Conservation (phyloP, 306 rosid species). For the Erythrophleum fordii region DNA sequence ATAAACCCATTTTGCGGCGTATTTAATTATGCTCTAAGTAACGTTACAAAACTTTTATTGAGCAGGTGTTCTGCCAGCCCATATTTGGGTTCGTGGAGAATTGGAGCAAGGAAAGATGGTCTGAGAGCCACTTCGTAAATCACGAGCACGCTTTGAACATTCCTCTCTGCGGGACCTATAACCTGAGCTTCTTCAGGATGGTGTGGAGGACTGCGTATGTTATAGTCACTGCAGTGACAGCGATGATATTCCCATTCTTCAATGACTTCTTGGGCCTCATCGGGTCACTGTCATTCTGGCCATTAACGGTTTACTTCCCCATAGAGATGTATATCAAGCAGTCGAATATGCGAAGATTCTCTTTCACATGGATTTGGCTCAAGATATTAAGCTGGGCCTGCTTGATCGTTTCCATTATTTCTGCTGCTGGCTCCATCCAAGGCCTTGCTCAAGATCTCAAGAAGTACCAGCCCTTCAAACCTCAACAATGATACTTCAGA, state of each 20-base stretch:
- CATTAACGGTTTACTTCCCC: slow-evolving; percentile 89
- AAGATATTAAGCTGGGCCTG: slow-evolving; percentile 84
- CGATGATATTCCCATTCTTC: slow-evolving; percentile 97
- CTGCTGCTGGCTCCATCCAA: slow-evolving; percentile 89
- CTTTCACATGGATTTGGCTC: slow-evolving; percentile 91
- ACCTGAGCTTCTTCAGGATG: slow-evolving; percentile 67
- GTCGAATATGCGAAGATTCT: slow-evolving; percentile 60
- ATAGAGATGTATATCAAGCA: slow-evolving; percentile 93
- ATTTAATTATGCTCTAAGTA: background rate
- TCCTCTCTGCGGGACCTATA: slow-evolving; percentile 57
- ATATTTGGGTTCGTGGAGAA: slow-evolving; percentile 73
- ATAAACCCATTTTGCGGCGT: background rate
- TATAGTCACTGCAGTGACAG: slow-evolving; percentile 65
- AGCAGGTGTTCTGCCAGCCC: slow-evolving; percentile 94
- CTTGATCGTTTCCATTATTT: slow-evolving; percentile 70
- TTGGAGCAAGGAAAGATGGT: slow-evolving; percentile 58
- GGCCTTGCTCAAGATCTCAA: slow-evolving; percentile 74
- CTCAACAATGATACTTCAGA: slow-evolving; percentile 48
- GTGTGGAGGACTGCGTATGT: slow-evolving; percentile 89
- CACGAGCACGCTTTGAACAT: slow-evolving; percentile 58
- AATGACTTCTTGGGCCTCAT: slow-evolving; percentile 86
- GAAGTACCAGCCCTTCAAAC: slow-evolving; percentile 73
- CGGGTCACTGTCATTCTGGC: slow-evolving; percentile 92
- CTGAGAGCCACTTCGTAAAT: slow-evolving; percentile 64
- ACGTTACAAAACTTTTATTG: background rate